Percentiles rank a stretch among this genome's conserved stretches.
Evolutionary conservation across 1,284 basidiomycete genomes (phyloP).

Genomic region (Tylopilus sp.): DNA sequence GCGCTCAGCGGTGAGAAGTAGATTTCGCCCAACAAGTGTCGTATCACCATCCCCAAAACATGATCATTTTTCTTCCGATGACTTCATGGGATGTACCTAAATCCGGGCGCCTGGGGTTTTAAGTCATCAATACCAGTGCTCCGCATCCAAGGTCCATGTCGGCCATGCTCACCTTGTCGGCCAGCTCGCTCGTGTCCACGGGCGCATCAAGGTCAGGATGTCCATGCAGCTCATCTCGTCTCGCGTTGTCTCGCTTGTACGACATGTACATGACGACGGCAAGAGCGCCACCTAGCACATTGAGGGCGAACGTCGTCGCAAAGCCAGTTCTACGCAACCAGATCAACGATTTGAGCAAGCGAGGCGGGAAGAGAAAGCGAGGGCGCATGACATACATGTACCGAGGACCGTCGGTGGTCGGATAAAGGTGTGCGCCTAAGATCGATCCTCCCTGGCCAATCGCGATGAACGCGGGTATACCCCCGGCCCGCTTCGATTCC

Average conservation of each 20-base stretch:
- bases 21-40: too few relatives aligned
- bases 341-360: not conserved
- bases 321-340: conserved; percentile 55
- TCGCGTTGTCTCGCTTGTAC: conserved; percentile 58
- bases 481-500: conserved; percentile 72
- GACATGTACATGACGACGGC: conserved; percentile 50
- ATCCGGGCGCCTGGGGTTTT: conserved; percentile 14
- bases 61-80: not conserved
- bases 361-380: not conserved
- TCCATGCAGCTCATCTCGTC: conserved; percentile 53
- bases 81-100: conserved; percentile 24
- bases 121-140: not conserved
- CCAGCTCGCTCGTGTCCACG: conserved; percentile 62
- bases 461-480: conserved; percentile 74
- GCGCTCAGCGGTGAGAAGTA: too few relatives aligned
- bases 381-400: conserved; percentile 48
- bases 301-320: conserved; percentile 55
- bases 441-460: conserved; percentile 75
- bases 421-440: conserved; percentile 68
- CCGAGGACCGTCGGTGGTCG: conserved; percentile 55
- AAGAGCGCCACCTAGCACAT: conserved; percentile 47
- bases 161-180: conserved; percentile 48
- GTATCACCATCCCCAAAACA: too few relatives aligned
- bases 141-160: conserved; percentile 13
- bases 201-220: conserved; percentile 43